Evolutionary conservation across 1,139 yeast genomes (phyloP), one percentile per base, ranked within the genome.

Genomic region (Petasospora rhodanensis): DNA sequence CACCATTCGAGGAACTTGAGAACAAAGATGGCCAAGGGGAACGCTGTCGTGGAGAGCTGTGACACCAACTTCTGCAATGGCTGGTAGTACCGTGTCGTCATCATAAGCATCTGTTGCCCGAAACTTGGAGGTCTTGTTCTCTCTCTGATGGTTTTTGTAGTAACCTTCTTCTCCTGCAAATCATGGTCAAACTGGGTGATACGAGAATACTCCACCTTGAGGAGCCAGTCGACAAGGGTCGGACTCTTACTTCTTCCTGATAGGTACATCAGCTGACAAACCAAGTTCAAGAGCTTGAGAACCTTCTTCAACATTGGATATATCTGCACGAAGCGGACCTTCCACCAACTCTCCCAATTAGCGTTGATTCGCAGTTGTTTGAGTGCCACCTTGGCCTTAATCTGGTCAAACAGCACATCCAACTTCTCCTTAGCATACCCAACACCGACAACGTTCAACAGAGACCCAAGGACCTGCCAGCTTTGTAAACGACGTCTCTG

Each of bases 1-100:
- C 96, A 89, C 97, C 97, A 89, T 56, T 91, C 97, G 33, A 87
- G 68, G 47, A 91, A 86, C 58, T 87, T 86, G 43, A 91, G 68
- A 22, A 82, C 55, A 55, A 91, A 89, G 40, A 91, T 82, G 3
- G 95, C 85, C 0, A 83, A 70, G 0, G 97, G 97, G 61, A 91
- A 76, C 20, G 83, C 65, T 7, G 60, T 59, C 2, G 64, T 58
- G 18, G 73, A 60, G 2, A 67, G 34, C 12, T 66, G 54, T 22
- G 68, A 60, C 5, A 68, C 40, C 2, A 62, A 31, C 24, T 52
- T 59, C 58, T 70, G 62, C 1, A 70, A 35, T 3, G 79, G 80
- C 16, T 46, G 49, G 5, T 69, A 54, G 20, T 68, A 47, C 20
- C 54, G 54, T 4, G 50, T 48, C 10, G 62, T 55, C 7, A 64